Evolutionary conservation across 768 basidiomycete species (phyloP).

Genomic region (Candolleomyces efflorescens): DNA sequence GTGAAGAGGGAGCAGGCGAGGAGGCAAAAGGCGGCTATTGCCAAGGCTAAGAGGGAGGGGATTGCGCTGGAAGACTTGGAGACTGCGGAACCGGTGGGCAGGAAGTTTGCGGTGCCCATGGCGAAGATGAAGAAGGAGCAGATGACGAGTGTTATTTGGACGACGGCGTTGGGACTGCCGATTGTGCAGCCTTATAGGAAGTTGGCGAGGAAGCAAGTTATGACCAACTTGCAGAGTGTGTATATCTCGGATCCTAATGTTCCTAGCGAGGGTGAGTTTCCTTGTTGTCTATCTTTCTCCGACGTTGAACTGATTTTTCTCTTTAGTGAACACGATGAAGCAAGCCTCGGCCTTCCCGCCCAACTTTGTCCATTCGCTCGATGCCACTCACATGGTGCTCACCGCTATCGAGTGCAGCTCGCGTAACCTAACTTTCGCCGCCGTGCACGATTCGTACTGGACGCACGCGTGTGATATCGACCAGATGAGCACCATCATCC

Average conservation of each 20-base stretch:
- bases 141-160: slow-evolving; percentile 97
- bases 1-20: slow-evolving; percentile 5
- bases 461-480: slow-evolving; percentile 88
- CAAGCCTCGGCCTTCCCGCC: slow-evolving; percentile 98
- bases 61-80: background rate
- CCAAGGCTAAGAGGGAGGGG: slow-evolving; percentile 2
- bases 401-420: slow-evolving; percentile 86
- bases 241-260: slow-evolving; percentile 85
- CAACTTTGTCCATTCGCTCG: slow-evolving; percentile 96
- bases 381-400: slow-evolving; percentile 98
- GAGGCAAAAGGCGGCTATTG: no score
- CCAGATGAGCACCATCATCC: slow-evolving; percentile 83
- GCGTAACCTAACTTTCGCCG: slow-evolving; percentile 78
- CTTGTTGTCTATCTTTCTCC: background rate
- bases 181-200: slow-evolving; percentile 97
- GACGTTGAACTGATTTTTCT: background rate
- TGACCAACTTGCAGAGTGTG: slow-evolving; percentile 81
- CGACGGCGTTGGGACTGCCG: slow-evolving; percentile 90
- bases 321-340: slow-evolving; percentile 67
- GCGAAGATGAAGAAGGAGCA: slow-evolving; percentile 70
- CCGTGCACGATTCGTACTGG: slow-evolving; percentile 99
- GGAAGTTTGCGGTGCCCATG: slow-evolving; percentile 5
- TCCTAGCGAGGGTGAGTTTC: slow-evolving; percentile 55
- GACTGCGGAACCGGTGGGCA: background rate
- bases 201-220: slow-evolving; percentile 73